Evolutionary conservation across 345 rosid genomes (phyloP).

Genomic region (Xanthoceras sorbifolium): DNA sequence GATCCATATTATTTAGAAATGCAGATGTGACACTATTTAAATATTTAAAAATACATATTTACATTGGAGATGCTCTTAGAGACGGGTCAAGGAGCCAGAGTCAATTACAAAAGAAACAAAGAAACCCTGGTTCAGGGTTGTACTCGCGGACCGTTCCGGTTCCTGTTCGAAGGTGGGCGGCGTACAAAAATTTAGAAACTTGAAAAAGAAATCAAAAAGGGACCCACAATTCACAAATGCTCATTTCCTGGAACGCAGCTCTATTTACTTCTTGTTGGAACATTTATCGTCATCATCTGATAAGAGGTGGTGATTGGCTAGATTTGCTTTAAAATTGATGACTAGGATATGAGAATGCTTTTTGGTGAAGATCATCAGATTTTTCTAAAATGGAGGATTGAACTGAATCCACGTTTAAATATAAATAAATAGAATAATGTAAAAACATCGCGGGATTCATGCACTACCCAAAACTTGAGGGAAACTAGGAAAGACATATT

Average conservation of each 20-base stretch:
- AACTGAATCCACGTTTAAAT: slow-evolving; percentile 1
- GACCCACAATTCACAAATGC: neutral
- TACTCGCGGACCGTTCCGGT: neutral
- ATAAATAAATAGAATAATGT: neutral
- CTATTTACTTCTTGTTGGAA: neutral
- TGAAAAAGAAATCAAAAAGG: neutral
- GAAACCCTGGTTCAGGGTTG: neutral
- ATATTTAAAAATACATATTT: too few relatives aligned
- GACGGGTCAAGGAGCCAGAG: too few relatives aligned
- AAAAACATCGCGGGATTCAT: neutral
- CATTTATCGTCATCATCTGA: neutral
- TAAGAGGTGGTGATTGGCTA: slow-evolving; percentile 36
- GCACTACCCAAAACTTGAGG: neutral
- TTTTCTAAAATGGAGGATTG: neutral
- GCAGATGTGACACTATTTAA: too few relatives aligned
- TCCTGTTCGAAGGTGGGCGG: neutral
- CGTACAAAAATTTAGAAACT: neutral
- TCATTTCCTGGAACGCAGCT: neutral
- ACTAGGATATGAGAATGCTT: slow-evolving; percentile 17
- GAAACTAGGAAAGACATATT: neutral
- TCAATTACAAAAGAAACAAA: neutral
- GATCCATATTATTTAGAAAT: too few relatives aligned
- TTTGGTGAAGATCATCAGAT: slow-evolving; percentile 13
- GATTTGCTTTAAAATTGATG: slow-evolving; percentile 29
- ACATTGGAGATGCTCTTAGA: too few relatives aligned